Base-by-base conservation (phyloP, 768 basidiomycete genomes). In the Agaricus sinodeliciosus region DNA sequence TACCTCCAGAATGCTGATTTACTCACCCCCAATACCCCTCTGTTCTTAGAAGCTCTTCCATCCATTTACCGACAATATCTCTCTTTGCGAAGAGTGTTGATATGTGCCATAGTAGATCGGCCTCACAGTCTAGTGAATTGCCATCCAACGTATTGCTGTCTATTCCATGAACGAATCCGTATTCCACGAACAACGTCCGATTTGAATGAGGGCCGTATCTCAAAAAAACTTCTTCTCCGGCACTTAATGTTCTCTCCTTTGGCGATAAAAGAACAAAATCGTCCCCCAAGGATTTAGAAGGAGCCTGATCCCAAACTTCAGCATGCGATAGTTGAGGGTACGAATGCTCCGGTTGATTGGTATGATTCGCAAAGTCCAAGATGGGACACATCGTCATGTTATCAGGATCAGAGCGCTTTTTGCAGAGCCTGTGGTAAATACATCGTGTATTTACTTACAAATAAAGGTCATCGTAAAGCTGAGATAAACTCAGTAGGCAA, bases 291-390 rank as follows among this genome's bases (percentile, higher is more conserved):
- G 61, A 59, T 26, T 58, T 57, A 18, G 70, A 58, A 15, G 73
- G 70, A 2, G 67, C 68, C 13, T 62, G 62, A 43, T 70, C 65
- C 67, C 71, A 66, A 16, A 67, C 63, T 28, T 74, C 67, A 54
- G 65, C 65, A 6, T 65, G 63, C 18, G 72, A 65, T 8, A 67
- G 56, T 27, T 67, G 59, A 18, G 77, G 82, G 11, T 58, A 64
- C 69, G 80, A 76, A 51, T 73, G 70, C 9, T 74, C 67, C 37
- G 63, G 63, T 34, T 62, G 47, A 37, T 70, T 57, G 2, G 72
- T 71, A 58, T 96, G 94, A 59, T 96, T 96, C 12, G 90, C 90
- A 56, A 97, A 86, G 69, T 98, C 95, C 48, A 96, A 73, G 31
- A 96, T 74, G 8, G 95, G 95, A 55, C 89, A 90, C 54, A 98